A percentile compares a stretch with the other conserved stretches of the same genome.
Evolutionary conservation across 352 stramenopile genomes (phyloP).

Genomic region (Globisporangium splendens): DNA sequence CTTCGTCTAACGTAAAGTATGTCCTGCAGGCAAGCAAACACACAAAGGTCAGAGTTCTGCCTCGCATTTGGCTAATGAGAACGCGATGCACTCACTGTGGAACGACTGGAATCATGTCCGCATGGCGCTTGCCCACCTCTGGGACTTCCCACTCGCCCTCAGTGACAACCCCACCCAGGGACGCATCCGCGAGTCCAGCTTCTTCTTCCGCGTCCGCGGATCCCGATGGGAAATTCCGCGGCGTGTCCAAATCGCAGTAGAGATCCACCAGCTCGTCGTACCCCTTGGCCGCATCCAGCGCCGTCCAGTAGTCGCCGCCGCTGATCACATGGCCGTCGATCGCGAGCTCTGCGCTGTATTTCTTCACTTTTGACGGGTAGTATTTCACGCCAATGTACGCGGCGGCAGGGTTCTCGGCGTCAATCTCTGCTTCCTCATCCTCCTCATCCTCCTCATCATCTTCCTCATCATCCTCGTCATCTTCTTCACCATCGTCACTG

Average conservation of each 20-base stretch:
- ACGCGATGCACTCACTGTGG: conserved; percentile 19
- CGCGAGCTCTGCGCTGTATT: conserved; percentile 74
- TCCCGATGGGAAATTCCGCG: conserved; percentile 63
- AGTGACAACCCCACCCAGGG: conserved; percentile 5
- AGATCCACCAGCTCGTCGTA: conserved; percentile 83
- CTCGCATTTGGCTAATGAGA: too few relatives aligned
- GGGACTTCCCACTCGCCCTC: conserved; percentile 58
- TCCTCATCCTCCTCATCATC: conserved; percentile 21
- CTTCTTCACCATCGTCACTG: conserved; percentile 14
- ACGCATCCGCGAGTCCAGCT: conserved; percentile 13
- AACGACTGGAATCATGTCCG: conserved; percentile 69
- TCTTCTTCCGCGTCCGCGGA: conserved; percentile 23
- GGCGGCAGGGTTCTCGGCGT: conserved; percentile 24
- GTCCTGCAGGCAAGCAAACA: conserved; percentile 18
- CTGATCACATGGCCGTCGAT: conserved; percentile 69
- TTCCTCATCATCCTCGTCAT: conserved; percentile 19
- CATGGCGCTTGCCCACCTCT: conserved; percentile 64
- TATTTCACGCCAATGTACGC: conserved; percentile 72
- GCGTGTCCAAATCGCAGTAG: conserved; percentile 72
- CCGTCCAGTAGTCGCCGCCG: conserved; percentile 80
- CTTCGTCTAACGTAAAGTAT: conserved; percentile 75
- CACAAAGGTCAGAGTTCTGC: not conserved
- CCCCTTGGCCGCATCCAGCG: conserved; percentile 70
- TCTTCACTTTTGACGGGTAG: conserved; percentile 71
- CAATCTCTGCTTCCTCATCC: conserved; percentile 26